Conservation (phyloP, 176 grass and related monocot genomes). For the Oryza australiensis region DNA sequence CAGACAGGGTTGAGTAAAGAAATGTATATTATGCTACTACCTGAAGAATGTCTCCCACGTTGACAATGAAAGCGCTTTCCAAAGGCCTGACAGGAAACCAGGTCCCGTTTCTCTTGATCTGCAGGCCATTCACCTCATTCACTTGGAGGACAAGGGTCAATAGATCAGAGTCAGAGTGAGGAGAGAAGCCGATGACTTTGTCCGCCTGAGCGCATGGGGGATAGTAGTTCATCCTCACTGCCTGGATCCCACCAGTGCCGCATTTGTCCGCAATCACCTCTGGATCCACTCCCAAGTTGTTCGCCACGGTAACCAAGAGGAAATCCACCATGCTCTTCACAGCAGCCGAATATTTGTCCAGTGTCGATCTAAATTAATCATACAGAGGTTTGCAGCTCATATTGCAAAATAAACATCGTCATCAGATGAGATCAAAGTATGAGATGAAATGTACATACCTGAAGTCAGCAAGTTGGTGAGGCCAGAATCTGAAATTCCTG, state of each 20-base stretch:
- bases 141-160: constrained; percentile 60
- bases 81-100: constrained; percentile 59
- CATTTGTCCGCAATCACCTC: constrained; percentile 37
- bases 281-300: constrained; percentile 46
- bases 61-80: constrained; percentile 49
- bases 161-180: constrained; percentile 56
- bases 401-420: not conserved
- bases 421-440: not conserved
- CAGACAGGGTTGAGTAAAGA: not conserved
- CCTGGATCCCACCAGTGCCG: constrained; percentile 26
- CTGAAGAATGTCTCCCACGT: constrained; percentile 63
- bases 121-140: constrained; percentile 59
- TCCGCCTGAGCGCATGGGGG: constrained; percentile 43
- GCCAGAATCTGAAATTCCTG: constrained; percentile 53
- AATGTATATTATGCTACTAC: not conserved
- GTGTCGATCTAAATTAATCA: constrained; percentile 6
- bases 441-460: constrained; percentile 33
- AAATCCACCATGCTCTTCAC: constrained; percentile 39
- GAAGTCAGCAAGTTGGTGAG: constrained; percentile 39
- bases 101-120: constrained; percentile 43
- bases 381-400: not conserved
- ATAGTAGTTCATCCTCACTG: constrained; percentile 78
- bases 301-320: constrained; percentile 44
- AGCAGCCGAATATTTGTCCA: constrained; percentile 47
- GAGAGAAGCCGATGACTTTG: constrained; percentile 65